Conservation (phyloP, 345 rosid genomes). For the Gossypium ekmanianum region DNA sequence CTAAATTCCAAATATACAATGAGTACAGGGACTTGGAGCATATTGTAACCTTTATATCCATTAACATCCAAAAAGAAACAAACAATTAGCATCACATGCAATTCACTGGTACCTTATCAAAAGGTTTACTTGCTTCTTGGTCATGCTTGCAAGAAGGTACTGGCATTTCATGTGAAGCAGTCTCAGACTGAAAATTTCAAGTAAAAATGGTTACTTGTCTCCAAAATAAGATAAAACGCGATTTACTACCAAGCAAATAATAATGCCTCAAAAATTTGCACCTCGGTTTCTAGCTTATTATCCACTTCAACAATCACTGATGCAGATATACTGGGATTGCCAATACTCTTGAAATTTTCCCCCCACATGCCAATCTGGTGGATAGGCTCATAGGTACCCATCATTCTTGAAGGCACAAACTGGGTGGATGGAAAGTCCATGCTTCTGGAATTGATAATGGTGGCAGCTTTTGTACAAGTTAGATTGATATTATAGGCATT, state of each 20-base stretch:
- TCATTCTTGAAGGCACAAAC: slow-evolving; percentile 63
- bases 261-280: slow-evolving; percentile 22
- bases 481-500: slow-evolving; percentile 9
- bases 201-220: slow-evolving; percentile 16
- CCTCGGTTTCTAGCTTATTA: slow-evolving; percentile 68
- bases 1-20: too few species aligned
- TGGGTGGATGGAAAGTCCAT: slow-evolving; percentile 81
- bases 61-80: neutral
- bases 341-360: slow-evolving; percentile 56
- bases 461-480: slow-evolving; percentile 20
- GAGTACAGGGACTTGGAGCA: too few species aligned
- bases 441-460: slow-evolving; percentile 33
- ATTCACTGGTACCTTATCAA: slow-evolving; percentile 51
- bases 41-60: neutral
- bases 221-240: slow-evolving; percentile 5
- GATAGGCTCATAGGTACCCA: slow-evolving; percentile 68
- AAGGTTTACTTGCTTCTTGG: slow-evolving; percentile 73
- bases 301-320: slow-evolving; percentile 50
- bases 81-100: neutral
- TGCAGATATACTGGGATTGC: slow-evolving; percentile 41
- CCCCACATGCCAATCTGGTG: slow-evolving; percentile 87
- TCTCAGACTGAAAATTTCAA: slow-evolving; percentile 63
- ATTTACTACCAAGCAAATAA: slow-evolving; percentile 5
- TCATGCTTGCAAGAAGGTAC: slow-evolving; percentile 61
- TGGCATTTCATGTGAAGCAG: slow-evolving; percentile 62